Percentiles rank a stretch among this genome's conserved stretches.
These are phyloP conservation scores for Verticillium isaacii DNA, from an alignment of 2,329 filamentous ascomycete species.

Conservation along the genomic window DNA sequence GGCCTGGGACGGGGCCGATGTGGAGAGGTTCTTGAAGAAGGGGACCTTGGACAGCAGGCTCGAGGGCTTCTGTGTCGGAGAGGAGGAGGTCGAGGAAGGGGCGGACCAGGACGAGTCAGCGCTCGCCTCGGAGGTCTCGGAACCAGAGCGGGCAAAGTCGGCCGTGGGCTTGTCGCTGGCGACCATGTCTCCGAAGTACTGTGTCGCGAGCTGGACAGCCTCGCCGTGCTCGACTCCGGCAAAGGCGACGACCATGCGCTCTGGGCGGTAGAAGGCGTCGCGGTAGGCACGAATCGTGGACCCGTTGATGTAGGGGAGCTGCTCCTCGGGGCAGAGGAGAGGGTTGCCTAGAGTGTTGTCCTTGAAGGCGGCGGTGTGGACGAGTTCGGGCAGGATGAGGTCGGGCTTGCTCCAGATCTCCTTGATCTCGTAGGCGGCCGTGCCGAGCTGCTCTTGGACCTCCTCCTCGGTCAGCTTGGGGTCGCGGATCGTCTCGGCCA, in stretches of 20 bases:
- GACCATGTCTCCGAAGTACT: conserved; percentile 91
- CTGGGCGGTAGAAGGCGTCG: conserved; percentile 78
- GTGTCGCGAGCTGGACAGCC: conserved; percentile 73
- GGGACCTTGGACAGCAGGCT: conserved; percentile 77
- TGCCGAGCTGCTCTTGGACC: conserved; percentile 80
- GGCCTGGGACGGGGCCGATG: conserved; percentile 61
- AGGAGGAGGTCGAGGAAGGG: conserved; percentile 26
- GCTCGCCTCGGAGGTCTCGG: conserved; percentile 50
- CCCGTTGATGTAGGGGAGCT: conserved; percentile 69
- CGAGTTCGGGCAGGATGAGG: conserved; percentile 87
- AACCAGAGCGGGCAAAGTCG: conserved; percentile 48
- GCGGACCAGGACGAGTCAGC: conserved; percentile 27
- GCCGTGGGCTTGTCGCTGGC: conserved; percentile 42
- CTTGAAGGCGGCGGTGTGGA: conserved; percentile 93
- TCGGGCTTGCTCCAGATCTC: conserved; percentile 98
- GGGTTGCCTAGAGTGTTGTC: conserved; percentile 96
- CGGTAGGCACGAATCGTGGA: conserved; percentile 73
- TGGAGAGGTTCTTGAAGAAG: conserved; percentile 85
- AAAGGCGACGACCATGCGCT: conserved; percentile 91
- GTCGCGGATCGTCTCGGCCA: conserved; percentile 91
- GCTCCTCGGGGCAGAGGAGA: conserved; percentile 81
- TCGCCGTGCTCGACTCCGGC: conserved; percentile 81
- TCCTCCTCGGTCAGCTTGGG: conserved; percentile 82
- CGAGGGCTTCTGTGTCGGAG: conserved; percentile 40
- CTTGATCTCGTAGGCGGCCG: conserved; percentile 89